phyloP scores from a whole-genome alignment of 2,329 filamentous ascomycete species.

The Diaporthe caulivora region DNA sequence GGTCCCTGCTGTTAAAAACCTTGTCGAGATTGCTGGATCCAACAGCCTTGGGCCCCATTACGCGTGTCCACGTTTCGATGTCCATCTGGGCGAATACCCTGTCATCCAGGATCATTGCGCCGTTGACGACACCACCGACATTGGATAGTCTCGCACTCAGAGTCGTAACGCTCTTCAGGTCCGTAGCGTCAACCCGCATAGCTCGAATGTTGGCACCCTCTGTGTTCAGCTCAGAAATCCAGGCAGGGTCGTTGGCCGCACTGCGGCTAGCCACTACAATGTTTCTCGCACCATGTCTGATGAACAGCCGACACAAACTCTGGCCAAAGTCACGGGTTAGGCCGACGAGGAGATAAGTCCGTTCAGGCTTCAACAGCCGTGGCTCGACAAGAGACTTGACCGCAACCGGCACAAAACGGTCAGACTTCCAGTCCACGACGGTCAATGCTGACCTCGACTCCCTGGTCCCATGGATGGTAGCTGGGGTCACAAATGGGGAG shows the following conservation, averaged over 20 bases:
- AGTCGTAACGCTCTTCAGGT: conserved; percentile 44
- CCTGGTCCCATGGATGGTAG: conserved; percentile 41
- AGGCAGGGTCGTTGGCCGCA: conserved; percentile 46
- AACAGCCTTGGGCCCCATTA: conserved; percentile 55
- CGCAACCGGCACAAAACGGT: conserved; percentile 46
- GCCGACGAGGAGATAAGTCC: conserved; percentile 56
- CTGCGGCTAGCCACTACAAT: conserved; percentile 56
- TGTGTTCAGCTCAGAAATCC: conserved; percentile 48
- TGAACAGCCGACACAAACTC: conserved; percentile 55
- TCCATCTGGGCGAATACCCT: conserved; percentile 57
- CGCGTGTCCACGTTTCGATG: conserved; percentile 51
- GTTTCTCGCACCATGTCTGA: conserved; percentile 52
- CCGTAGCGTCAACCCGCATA: conserved; percentile 47
- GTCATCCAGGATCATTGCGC: conserved; percentile 60
- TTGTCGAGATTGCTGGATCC: conserved; percentile 56
- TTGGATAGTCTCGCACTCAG: conserved; percentile 48
- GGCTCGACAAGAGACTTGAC: conserved; percentile 44
- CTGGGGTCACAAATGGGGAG: conserved; percentile 5
- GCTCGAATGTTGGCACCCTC: conserved; percentile 45
- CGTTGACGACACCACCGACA: conserved; percentile 57
- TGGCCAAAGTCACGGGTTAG: conserved; percentile 59
- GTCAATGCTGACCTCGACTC: conserved; percentile 44
- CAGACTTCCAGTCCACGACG: conserved; percentile 55
- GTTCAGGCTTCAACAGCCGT: conserved; percentile 47
- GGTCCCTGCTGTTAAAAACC: conserved; percentile 48